Conservation (phyloP, 2,329 filamentous ascomycete species). For the Fusarium sp. region DNA sequence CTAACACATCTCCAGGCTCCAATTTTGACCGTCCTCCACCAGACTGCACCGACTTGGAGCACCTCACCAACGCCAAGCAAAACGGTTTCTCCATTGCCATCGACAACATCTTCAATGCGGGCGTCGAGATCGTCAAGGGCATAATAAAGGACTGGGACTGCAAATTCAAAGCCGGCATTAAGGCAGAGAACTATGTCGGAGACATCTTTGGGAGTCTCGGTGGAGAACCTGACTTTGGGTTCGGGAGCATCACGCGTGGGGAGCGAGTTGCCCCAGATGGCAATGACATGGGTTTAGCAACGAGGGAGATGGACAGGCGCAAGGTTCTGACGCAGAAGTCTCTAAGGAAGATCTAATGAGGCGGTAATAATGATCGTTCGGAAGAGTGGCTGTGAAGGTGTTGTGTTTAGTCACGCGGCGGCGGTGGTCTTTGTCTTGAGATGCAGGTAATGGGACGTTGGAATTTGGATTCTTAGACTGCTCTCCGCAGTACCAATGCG, state of each 20-base stretch:
- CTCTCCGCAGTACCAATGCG: too few relatives aligned
- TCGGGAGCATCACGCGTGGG: constrained; percentile 62
- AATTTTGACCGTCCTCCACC: constrained; percentile 81
- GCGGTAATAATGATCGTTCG: neutral
- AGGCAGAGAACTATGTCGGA: constrained; percentile 76
- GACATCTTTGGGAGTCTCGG: constrained; percentile 81
- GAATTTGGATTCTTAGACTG: too few relatives aligned
- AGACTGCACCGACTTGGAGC: constrained; percentile 68
- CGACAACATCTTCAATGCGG: constrained; percentile 77
- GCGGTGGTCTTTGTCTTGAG: neutral
- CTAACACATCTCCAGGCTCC: constrained; percentile 59
- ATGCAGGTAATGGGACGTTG: neutral
- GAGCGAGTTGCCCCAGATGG: constrained; percentile 48
- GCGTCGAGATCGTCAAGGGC: constrained; percentile 75
- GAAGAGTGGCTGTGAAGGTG: neutral
- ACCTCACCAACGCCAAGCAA: constrained; percentile 73
- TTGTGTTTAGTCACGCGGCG: neutral
- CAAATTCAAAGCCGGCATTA: constrained; percentile 71
- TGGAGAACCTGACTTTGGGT: constrained; percentile 76
- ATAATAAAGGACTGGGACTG: constrained; percentile 74
- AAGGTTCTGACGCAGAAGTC: constrained; percentile 43
- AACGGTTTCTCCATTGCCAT: constrained; percentile 76
- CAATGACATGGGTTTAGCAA: constrained; percentile 39
- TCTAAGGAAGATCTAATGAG: constrained; percentile 39
- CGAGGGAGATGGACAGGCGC: constrained; percentile 50